Percentiles rank a stretch among this genome's conserved stretches.
Conservation (phyloP, 2,329 filamentous ascomycete species). For the Aspergillus fructus region DNA sequence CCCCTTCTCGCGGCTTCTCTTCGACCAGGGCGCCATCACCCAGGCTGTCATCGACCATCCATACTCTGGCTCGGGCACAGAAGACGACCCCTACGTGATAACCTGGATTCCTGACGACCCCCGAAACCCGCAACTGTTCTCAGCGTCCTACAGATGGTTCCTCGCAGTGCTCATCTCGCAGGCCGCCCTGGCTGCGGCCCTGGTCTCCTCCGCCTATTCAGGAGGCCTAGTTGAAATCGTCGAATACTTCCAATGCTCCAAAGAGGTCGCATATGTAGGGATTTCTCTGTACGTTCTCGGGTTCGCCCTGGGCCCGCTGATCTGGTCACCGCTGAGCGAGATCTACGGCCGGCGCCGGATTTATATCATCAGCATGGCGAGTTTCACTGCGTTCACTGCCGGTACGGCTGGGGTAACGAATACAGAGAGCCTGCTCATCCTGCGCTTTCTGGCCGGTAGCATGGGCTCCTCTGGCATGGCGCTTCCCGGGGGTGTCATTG, state of each 20-base stretch:
- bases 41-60: slow-evolving; percentile 5
- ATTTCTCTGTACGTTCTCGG: slow-evolving; percentile 12
- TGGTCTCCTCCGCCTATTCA: slow-evolving; percentile 14
- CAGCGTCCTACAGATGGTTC: background rate
- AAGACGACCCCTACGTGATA: slow-evolving; percentile 7
- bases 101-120: slow-evolving; percentile 13
- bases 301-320: slow-evolving; percentile 8
- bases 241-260: slow-evolving; percentile 9
- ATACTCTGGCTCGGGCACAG: slow-evolving; percentile 10
- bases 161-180: slow-evolving; percentile 3
- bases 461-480: slow-evolving; percentile 8
- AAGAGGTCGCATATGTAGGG: slow-evolving; percentile 9
- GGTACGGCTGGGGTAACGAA: background rate
- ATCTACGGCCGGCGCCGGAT: background rate
- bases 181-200: slow-evolving; percentile 2
- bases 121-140: slow-evolving; percentile 4
- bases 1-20: background rate
- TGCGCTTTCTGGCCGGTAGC: slow-evolving; percentile 15
- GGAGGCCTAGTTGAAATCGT: background rate
- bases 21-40: background rate
- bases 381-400: background rate
- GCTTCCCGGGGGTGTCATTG: slow-evolving; percentile 15
- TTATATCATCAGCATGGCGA: background rate
- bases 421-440: slow-evolving; percentile 8
- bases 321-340: slow-evolving; percentile 9